phyloP scores from a whole-genome alignment of 768 basidiomycete species.

The Podaxis rugospora region DNA sequence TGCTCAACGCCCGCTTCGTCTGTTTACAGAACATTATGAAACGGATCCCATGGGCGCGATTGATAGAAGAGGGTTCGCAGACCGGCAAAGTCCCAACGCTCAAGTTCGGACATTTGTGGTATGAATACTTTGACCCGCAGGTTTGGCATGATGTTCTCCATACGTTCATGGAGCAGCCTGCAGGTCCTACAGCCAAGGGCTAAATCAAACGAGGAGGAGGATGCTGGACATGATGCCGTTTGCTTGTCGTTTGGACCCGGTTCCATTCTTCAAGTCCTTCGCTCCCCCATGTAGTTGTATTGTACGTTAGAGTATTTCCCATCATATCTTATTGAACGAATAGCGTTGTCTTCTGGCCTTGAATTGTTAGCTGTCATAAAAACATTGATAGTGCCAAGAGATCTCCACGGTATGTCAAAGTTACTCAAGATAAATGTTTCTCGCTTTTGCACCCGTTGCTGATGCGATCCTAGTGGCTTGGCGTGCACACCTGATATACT shows the following conservation, averaged over 20 bases:
- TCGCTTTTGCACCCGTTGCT: no score
- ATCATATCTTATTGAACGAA: no score
- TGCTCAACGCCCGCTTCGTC: conserved; percentile 18
- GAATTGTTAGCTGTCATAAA: no score
- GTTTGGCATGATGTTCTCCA: conserved; percentile 39
- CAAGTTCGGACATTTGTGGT: conserved; percentile 42
- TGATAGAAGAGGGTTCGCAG: conserved; percentile 27
- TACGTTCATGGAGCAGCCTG: conserved; percentile 21
- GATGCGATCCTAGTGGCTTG: no score
- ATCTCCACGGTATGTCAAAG: no score
- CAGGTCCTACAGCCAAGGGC: neutral
- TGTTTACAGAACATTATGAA: conserved; percentile 30
- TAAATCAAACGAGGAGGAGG: neutral
- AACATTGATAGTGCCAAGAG: no score
- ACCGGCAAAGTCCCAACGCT: conserved; percentile 31
- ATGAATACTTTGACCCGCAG: conserved; percentile 39
- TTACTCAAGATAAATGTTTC: no score
- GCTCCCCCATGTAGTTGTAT: neutral
- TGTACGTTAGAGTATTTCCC: no score
- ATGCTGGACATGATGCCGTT: neutral
- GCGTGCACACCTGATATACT: no score
- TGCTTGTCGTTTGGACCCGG: neutral
- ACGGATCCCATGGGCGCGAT: conserved; percentile 32
- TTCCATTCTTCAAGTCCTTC: neutral
- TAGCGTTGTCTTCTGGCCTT: no score